Evolutionary conservation across 2,329 filamentous ascomycete genomes (phyloP).

Genomic region (Coleophoma cylindrospora): DNA sequence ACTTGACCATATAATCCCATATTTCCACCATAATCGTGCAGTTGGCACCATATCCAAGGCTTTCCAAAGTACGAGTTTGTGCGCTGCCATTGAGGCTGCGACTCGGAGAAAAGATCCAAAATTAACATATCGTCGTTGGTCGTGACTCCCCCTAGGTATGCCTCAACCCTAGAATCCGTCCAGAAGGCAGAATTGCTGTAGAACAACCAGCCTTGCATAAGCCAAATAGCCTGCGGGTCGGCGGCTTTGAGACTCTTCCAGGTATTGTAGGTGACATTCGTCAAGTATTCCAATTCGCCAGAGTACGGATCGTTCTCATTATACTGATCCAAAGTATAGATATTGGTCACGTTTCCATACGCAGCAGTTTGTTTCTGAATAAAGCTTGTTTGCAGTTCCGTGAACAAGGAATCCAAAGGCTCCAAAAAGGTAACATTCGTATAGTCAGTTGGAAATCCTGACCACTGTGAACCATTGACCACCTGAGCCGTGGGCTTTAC

Average conservation of each 20-base stretch:
- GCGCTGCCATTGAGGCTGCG: constrained; percentile 43
- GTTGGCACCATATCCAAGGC: constrained; percentile 48
- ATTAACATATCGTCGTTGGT: constrained; percentile 41
- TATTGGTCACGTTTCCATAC: constrained; percentile 41
- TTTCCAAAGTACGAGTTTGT: constrained; percentile 45
- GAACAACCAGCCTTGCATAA: constrained; percentile 49
- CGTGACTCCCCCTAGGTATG: constrained; percentile 41
- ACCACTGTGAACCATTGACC: constrained; percentile 38
- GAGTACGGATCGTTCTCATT: constrained; percentile 45
- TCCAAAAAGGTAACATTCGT: constrained; percentile 43
- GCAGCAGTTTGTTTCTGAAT: constrained; percentile 38
- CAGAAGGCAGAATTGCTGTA: constrained; percentile 37
- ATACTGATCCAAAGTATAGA: constrained; percentile 48
- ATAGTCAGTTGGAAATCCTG: constrained; percentile 33
- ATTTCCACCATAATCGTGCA: constrained; percentile 45
- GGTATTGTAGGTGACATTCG: constrained; percentile 35
- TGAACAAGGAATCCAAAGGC: constrained; percentile 37
- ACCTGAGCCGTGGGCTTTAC: constrained; percentile 37
- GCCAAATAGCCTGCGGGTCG: constrained; percentile 42
- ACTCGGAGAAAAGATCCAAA: constrained; percentile 45
- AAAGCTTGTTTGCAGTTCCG: constrained; percentile 38
- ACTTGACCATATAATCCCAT: constrained; percentile 46
- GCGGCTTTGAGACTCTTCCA: constrained; percentile 41
- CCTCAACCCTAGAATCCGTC: constrained; percentile 38
- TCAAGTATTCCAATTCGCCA: constrained; percentile 37